Evolutionary conservation across 2,329 filamentous ascomycete genomes (phyloP).

Genomic region (Alternaria atra): DNA sequence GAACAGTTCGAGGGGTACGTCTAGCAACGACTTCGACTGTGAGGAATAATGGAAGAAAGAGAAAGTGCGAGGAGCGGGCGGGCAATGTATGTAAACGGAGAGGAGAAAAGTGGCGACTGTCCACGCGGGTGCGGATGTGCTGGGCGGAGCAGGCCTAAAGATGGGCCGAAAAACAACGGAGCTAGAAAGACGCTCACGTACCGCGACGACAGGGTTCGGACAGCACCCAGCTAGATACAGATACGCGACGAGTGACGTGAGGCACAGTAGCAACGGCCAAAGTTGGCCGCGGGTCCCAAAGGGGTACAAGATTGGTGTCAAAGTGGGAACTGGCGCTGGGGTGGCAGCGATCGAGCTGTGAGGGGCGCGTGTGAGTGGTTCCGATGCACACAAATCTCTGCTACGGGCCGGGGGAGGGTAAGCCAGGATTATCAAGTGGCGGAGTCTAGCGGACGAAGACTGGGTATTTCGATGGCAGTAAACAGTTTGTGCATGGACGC

Average conservation of each 20-base stretch:
- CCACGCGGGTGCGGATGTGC: slow-evolving; percentile 24
- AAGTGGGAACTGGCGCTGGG: slow-evolving; percentile 20
- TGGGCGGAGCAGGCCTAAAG: slow-evolving; percentile 34
- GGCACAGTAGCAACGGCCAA: slow-evolving; percentile 19
- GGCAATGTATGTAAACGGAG: slow-evolving; percentile 22
- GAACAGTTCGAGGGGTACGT: slow-evolving; percentile 26
- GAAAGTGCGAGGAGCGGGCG: slow-evolving; percentile 15
- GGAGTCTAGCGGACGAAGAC: slow-evolving; percentile 13
- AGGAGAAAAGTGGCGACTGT: slow-evolving; percentile 39
- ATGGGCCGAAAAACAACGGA: slow-evolving; percentile 39
- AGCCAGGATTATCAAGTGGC: slow-evolving; percentile 20
- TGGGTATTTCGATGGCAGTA: slow-evolving; percentile 18
- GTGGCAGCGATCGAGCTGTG: slow-evolving; percentile 24
- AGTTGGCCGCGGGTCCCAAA: slow-evolving; percentile 11
- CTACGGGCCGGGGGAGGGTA: slow-evolving; percentile 16
- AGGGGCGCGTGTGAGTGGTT: slow-evolving; percentile 15
- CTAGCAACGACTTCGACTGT: slow-evolving; percentile 33
- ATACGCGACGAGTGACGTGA: slow-evolving; percentile 30
- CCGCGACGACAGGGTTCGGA: slow-evolving; percentile 29
- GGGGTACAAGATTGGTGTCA: slow-evolving; percentile 15
- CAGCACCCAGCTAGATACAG: slow-evolving; percentile 26
- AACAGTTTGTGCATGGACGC: slow-evolving; percentile 18
- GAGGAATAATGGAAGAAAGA: slow-evolving; percentile 18
- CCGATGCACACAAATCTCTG: slow-evolving; percentile 24
- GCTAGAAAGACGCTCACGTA: slow-evolving; percentile 26